phyloP scores from a whole-genome alignment of 805 yeast species.

The Saccharomycopsis lassenensis region DNA sequence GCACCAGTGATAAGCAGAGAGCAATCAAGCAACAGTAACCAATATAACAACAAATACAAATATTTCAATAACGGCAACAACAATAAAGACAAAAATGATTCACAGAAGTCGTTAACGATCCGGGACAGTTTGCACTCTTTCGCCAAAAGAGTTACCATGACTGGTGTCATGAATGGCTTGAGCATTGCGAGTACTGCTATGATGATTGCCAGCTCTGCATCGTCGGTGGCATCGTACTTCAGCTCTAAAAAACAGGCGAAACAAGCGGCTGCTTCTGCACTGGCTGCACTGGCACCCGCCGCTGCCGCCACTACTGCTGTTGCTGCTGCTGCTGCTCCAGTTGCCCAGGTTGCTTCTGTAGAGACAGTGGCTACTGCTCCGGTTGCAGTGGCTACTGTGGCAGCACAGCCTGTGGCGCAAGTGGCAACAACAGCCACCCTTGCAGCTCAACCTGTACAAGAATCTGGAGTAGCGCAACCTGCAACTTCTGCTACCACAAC shows the following conservation, averaged over 20 bases:
- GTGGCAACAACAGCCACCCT: not conserved
- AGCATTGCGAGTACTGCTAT: conserved; percentile 12
- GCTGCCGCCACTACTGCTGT: conserved; percentile 5
- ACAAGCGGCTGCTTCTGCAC: conserved; percentile 4
- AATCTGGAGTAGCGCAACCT: conserved; percentile 1
- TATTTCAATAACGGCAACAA: too few relatives aligned
- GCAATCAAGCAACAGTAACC: too few relatives aligned
- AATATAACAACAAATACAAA: too few relatives aligned
- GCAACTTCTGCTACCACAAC: not conserved
- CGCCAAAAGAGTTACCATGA: conserved; percentile 2
- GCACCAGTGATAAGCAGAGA: too few relatives aligned
- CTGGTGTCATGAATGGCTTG: conserved; percentile 6
- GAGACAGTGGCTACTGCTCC: conserved; percentile 2
- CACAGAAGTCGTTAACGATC: too few relatives aligned
- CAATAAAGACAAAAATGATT: too few relatives aligned
- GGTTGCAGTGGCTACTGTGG: too few relatives aligned
- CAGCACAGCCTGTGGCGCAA: too few relatives aligned
- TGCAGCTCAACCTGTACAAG: conserved; percentile 1
- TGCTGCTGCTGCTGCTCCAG: conserved; percentile 1
- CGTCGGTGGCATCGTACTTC: conserved; percentile 1
- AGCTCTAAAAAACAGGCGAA: conserved; percentile 5
- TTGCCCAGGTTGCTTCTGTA: not conserved
- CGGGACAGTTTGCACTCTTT: too few relatives aligned
- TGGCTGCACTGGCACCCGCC: conserved; percentile 7
- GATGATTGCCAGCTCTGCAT: conserved; percentile 10